Evolutionary conservation across 805 yeast species (phyloP).

Genomic region (Cyberlindnera nakhonratchasimensis): DNA sequence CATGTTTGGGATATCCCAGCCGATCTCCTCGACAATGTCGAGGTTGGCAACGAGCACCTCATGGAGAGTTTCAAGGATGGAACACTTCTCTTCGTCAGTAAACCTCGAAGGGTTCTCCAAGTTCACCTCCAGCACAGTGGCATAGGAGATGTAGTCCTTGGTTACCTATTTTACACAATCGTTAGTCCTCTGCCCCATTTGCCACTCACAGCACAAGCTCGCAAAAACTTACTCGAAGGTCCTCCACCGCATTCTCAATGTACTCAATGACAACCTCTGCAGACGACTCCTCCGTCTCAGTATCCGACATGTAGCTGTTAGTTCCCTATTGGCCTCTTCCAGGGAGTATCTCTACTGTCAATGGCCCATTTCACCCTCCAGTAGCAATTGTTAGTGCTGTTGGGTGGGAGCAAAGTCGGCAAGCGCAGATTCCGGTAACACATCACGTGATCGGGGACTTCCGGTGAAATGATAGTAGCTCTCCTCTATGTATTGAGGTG

Average conservation of each 20-base stretch:
- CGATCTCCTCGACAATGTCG: conserved; percentile 60
- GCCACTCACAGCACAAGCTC: not conserved
- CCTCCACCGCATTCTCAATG: conserved; percentile 16
- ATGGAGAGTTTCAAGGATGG: conserved; percentile 44
- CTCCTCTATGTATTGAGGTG: too few species aligned
- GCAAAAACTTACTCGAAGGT: conserved; percentile 12
- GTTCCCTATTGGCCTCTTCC: too few species aligned
- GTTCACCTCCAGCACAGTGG: conserved; percentile 67
- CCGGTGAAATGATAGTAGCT: too few species aligned
- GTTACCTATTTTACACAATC: conserved; percentile 34
- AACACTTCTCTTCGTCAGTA: conserved; percentile 45
- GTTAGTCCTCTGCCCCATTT: conserved; percentile 8
- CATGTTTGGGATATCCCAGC: conserved; percentile 88
- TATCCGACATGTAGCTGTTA: conserved; percentile 12
- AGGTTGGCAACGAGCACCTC: conserved; percentile 43
- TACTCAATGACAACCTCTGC: conserved; percentile 11
- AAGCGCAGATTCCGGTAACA: too few species aligned
- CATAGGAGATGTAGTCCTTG: conserved; percentile 63
- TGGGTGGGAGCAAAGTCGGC: too few species aligned
- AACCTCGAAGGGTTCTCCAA: conserved; percentile 46
- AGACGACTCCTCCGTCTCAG: conserved; percentile 14
- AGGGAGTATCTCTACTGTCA: too few species aligned
- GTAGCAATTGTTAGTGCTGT: too few species aligned
- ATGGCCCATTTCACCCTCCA: too few species aligned
- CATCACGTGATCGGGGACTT: too few species aligned